Conservation (phyloP, 2,329 filamentous ascomycete species). For the Colletotrichum caudatum region DNA sequence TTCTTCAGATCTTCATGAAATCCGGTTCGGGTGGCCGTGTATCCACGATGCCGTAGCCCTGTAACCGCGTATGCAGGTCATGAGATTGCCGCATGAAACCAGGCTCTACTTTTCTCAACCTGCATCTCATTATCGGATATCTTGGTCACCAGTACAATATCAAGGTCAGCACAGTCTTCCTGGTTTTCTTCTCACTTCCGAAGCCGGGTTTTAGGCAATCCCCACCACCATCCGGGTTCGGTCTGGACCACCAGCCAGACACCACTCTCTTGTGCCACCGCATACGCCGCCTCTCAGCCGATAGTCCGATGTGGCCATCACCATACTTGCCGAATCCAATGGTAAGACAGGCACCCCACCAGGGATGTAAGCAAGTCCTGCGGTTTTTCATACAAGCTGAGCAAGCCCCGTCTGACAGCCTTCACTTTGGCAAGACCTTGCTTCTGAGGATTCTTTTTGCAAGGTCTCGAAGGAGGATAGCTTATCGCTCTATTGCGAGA, state of each 20-base stretch:
- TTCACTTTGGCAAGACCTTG: not conserved
- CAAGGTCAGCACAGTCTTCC: not conserved
- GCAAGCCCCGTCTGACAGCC: not conserved
- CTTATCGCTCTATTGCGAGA: not conserved
- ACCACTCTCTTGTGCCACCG: not conserved
- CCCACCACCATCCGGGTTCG: not conserved
- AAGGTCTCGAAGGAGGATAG: not conserved
- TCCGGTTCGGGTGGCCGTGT: not conserved
- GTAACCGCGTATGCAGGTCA: too few relatives aligned
- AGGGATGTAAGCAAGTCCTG: not conserved
- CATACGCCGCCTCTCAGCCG: not conserved
- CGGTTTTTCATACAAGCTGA: not conserved
- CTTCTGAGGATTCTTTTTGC: not conserved
- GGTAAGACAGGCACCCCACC: too few relatives aligned
- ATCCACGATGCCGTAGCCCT: not conserved
- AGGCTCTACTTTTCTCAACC: not conserved
- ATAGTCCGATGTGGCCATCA: not conserved
- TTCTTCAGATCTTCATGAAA: not conserved
- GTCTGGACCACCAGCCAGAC: not conserved
- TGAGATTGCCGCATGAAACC: not conserved
- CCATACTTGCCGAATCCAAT: not conserved
- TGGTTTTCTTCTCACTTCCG: too few relatives aligned
- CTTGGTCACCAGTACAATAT: too few relatives aligned
- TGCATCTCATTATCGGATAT: not conserved
- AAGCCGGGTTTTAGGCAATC: not conserved